Conservation (phyloP, 1,284 basidiomycete genomes). For the Veloboletus limbatus region DNA sequence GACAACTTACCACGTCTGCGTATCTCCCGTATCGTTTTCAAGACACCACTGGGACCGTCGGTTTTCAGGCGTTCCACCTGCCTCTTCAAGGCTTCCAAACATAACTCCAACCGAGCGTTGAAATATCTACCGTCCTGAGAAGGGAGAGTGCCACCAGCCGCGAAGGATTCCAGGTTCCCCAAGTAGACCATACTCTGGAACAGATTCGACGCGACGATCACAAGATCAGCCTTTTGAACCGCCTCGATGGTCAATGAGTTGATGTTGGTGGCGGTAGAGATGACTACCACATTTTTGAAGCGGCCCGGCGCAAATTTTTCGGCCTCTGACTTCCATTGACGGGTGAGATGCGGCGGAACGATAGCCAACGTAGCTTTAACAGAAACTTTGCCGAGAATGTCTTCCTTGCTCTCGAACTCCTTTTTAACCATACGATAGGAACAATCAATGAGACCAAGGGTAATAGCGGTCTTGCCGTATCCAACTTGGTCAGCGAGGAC, state of each 20-base stretch:
- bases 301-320: conserved; percentile 72
- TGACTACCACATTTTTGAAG: conserved; percentile 63
- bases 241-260: conserved; percentile 76
- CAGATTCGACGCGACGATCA: conserved; percentile 84
- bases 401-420: conserved; percentile 52
- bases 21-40: conserved; percentile 59
- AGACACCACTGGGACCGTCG: conserved; percentile 59
- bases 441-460: conserved; percentile 82
- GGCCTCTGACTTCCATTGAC: conserved; percentile 89
- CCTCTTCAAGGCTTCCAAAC: conserved; percentile 52
- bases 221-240: conserved; percentile 80
- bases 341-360: conserved; percentile 86
- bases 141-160: conserved; percentile 65
- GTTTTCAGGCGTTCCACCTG: conserved; percentile 69
- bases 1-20: conserved; percentile 52
- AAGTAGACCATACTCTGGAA: conserved; percentile 80
- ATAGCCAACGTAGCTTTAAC: conserved; percentile 81
- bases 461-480: conserved; percentile 96
- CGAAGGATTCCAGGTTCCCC: conserved; percentile 69
- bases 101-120: conserved; percentile 70
- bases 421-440: conserved; percentile 54
- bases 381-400: conserved; percentile 65
- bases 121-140: conserved; percentile 83
- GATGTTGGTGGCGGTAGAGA: conserved; percentile 72
- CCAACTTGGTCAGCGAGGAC: conserved; percentile 96